A percentile compares a stretch with the other conserved stretches of the same genome.
Conservation (phyloP, 2,329 filamentous ascomycete species). For the Sclerotinia nivalis region DNA sequence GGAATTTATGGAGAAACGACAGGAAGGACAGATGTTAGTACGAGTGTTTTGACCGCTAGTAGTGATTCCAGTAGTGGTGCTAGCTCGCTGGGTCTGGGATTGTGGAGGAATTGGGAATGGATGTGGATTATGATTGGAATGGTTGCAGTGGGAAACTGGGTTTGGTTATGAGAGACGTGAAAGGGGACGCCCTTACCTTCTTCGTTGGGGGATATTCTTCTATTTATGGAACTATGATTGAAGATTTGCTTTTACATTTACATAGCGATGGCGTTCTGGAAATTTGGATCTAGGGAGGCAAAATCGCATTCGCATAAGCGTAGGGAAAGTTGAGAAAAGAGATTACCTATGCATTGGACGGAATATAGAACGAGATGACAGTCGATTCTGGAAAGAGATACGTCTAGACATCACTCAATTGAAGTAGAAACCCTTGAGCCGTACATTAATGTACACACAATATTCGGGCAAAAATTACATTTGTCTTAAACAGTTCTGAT, state of each 20-base stretch:
- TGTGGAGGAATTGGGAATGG: neutral
- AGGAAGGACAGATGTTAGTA: slow-evolving; percentile 34
- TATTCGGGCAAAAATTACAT: slow-evolving; percentile 1
- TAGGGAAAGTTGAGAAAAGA: neutral
- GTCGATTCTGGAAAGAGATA: neutral
- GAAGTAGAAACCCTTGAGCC: neutral
- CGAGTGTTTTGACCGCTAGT: slow-evolving; percentile 28
- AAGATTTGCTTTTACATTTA: slow-evolving; percentile 22
- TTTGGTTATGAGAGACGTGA: neutral
- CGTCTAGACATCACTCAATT: slow-evolving; percentile 6
- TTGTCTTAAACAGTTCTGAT: neutral
- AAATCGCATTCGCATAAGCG: neutral
- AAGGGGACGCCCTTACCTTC: neutral
- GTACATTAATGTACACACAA: neutral
- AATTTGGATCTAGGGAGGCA: neutral
- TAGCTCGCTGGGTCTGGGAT: slow-evolving; percentile 17
- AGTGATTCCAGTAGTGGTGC: slow-evolving; percentile 2
- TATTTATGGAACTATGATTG: slow-evolving; percentile 33
- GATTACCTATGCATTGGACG: neutral
- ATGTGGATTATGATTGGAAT: slow-evolving; percentile 16
- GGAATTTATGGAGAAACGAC: slow-evolving; percentile 43
- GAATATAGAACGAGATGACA: neutral
- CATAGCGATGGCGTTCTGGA: slow-evolving; percentile 34
- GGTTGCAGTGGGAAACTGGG: neutral
- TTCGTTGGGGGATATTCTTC: slow-evolving; percentile 20